Evolutionary conservation across 495 filamentous ascomycete genomes (phyloP), one percentile per base, ranked within the genome.

Genomic region (Talaromyces adpressus): DNA sequence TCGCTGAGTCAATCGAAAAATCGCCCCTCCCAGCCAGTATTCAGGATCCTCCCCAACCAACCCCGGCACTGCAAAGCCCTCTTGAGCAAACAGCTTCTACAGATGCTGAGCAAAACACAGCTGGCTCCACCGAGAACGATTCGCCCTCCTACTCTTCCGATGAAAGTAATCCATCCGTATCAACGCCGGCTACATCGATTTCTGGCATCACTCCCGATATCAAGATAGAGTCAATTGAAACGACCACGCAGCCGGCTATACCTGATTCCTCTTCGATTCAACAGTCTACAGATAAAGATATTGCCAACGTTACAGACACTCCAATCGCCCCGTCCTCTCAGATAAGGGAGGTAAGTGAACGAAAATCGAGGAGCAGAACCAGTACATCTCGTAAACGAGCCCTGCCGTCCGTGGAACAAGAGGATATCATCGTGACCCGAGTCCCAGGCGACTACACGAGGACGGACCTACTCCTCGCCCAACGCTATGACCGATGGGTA

Each of bases 401-500:
- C 6, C 63, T 81, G 30, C 67, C 76, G 23, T 79, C 79, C 0
- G 76, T 79, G 36, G 81, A 82, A 60, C 70, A 73, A 22, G 75
- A 79, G 30, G 63, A 66, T n/a, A 66, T 12, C 20, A 63, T 75
- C 29, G 68, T 76, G 12, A 71, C 78, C 67, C 79, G 88, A 53
- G 73, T 81, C 0, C 91, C 90, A 0, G 89, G 91, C 0, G 91
- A 95, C 70, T 93, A 93, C 70, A 86, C 87, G 59, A 87, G 89
- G 32, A 93, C 90, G 0, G 81, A 85, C 1, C 73, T 82, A 27
- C 79, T 96, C 1, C 86, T 96, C 4, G 84, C 86, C 0, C 85
- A 89, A 58, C 83, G 87, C 3, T 88, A 88, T 64, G 85, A 85
- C 61, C 89, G 89, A 18, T 96, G 92, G 92, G 88, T 96, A 39